phyloP scores from a whole-genome alignment of 2,329 filamentous ascomycete genomes.

The Didymella glomerata region DNA sequence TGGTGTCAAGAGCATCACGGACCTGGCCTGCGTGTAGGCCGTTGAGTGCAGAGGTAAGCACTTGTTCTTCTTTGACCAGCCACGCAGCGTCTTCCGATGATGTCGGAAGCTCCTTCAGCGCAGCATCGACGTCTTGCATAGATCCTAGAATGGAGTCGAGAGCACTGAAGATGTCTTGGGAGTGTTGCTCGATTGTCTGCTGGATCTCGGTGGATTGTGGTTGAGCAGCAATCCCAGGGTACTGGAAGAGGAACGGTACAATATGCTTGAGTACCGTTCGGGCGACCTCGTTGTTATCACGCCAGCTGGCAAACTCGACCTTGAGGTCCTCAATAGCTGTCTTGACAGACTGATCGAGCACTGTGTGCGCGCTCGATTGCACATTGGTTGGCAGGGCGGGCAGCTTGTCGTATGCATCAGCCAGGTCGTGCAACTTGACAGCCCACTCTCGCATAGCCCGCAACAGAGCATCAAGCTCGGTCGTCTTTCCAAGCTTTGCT shows the following conservation, averaged over 20 bases:
- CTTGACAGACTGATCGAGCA: constrained; percentile 27
- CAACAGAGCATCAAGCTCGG: constrained; percentile 39
- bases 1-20: constrained; percentile 53
- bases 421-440: constrained; percentile 26
- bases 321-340: constrained; percentile 29
- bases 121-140: constrained; percentile 74
- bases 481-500: constrained; percentile 65
- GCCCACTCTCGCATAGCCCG: constrained; percentile 39
- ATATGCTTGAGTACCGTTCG: constrained; percentile 65
- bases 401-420: constrained; percentile 28
- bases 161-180: constrained; percentile 67
- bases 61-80: constrained; percentile 62
- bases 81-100: constrained; percentile 70
- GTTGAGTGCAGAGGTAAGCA: constrained; percentile 57
- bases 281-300: constrained; percentile 36
- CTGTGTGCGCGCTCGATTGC: constrained; percentile 30
- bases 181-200: constrained; percentile 56
- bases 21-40: constrained; percentile 69
- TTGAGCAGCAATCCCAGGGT: constrained; percentile 11
- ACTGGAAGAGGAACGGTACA: constrained; percentile 65
- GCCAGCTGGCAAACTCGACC: constrained; percentile 29
- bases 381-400: constrained; percentile 41
- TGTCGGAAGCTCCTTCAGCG: constrained; percentile 62
- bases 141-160: constrained; percentile 81
- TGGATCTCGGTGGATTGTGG: constrained; percentile 12